Percentiles rank a stretch among this genome's conserved stretches.
Conservation (phyloP, 1,284 basidiomycete genomes). For the Moesziomyces parantarcticus region DNA sequence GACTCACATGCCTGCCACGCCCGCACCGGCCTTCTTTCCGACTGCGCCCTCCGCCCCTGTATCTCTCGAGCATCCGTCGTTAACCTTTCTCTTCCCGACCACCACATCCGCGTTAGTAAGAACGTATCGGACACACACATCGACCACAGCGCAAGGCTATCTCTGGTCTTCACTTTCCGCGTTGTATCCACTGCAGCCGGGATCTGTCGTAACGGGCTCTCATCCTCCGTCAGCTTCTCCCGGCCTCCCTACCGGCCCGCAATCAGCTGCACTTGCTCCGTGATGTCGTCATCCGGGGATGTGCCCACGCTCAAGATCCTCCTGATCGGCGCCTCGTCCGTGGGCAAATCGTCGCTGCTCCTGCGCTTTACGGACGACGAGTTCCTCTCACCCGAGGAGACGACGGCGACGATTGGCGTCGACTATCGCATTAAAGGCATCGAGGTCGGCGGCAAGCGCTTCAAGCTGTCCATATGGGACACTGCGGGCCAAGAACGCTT, state of each 20-base stretch:
- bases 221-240: neutral
- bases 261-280: neutral
- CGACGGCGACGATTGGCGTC: slow-evolving; percentile 85
- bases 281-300: slow-evolving; percentile 37
- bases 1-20: no score
- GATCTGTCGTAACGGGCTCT: no score
- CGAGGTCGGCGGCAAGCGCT: slow-evolving; percentile 70
- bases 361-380: slow-evolving; percentile 95
- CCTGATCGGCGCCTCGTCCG: slow-evolving; percentile 82
- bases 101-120: no score
- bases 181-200: no score
- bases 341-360: slow-evolving; percentile 85
- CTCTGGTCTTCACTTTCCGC: no score
- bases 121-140: no score
- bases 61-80: no score
- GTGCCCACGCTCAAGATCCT: slow-evolving; percentile 71
- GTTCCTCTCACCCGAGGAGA: slow-evolving; percentile 93
- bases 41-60: no score
- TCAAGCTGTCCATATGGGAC: slow-evolving; percentile 74
- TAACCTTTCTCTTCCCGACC: no score
- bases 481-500: slow-evolving; percentile 67
- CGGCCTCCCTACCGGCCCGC: neutral
- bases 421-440: slow-evolving; percentile 73
- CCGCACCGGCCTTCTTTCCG: no score
- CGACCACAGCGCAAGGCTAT: no score